Evolutionary conservation across 1,139 yeast species (phyloP).

Genomic region (Sugiyamaella novakii): DNA sequence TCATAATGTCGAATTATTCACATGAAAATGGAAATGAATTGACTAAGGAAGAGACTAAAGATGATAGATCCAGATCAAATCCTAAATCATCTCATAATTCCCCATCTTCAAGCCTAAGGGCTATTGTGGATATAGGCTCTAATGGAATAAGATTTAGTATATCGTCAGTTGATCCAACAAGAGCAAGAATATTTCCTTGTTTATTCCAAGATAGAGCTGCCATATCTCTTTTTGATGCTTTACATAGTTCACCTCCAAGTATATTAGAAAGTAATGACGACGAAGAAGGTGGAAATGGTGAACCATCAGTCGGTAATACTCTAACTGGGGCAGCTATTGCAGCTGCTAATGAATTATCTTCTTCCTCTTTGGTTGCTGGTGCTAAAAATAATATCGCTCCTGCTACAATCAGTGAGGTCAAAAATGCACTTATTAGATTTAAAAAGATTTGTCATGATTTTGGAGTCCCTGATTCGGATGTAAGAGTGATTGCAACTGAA

Average conservation of each 20-base stretch:
- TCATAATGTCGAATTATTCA: not conserved
- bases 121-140: conserved; percentile 67
- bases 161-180: conserved; percentile 62
- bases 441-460: conserved; percentile 66
- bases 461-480: conserved; percentile 60
- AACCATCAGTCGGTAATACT: not conserved
- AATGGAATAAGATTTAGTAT: conserved; percentile 69
- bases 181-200: conserved; percentile 70
- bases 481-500: conserved; percentile 66
- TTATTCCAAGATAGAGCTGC: conserved; percentile 69
- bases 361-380: conserved; percentile 2
- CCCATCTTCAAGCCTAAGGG: conserved; percentile 27
- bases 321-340: conserved; percentile 5
- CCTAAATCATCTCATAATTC: not conserved
- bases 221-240: conserved; percentile 61
- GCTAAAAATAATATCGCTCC: conserved; percentile 55
- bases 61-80: not conserved
- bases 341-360: conserved; percentile 1
- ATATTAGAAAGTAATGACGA: conserved; percentile 14
- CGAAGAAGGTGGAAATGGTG: not conserved
- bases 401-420: conserved; percentile 56
- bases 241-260: conserved; percentile 24
- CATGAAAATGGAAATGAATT: not conserved
- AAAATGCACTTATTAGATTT: conserved; percentile 62
- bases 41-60: not conserved